Evolutionary conservation across 768 basidiomycete species (phyloP).

Genomic region (Suillus weaverae): DNA sequence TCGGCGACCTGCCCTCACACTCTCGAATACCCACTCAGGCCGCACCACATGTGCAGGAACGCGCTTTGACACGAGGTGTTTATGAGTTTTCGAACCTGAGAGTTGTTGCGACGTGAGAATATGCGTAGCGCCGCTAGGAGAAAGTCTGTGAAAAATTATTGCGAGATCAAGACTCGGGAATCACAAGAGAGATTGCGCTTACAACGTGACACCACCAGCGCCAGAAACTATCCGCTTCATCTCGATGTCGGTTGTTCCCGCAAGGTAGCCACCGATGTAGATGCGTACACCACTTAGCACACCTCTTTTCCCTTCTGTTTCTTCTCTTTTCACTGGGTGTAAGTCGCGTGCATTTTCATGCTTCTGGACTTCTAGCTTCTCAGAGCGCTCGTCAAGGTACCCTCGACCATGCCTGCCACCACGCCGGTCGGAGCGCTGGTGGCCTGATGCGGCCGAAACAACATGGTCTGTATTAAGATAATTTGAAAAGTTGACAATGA

Average conservation of each 20-base stretch:
- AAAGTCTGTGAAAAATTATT: constrained; percentile 39
- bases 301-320: constrained; percentile 16
- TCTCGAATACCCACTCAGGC: constrained; percentile 76
- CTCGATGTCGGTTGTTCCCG: constrained; percentile 75
- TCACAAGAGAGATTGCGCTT: constrained; percentile 23
- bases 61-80: constrained; percentile 52
- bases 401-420: constrained; percentile 28
- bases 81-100: constrained; percentile 71
- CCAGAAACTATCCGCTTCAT: constrained; percentile 67
- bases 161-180: not conserved
- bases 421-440: constrained; percentile 59
- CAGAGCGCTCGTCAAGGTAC: constrained; percentile 44
- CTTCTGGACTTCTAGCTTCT: constrained; percentile 43
- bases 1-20: constrained; percentile 58
- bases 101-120: constrained; percentile 73
- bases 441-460: constrained; percentile 64
- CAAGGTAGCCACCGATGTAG: constrained; percentile 74
- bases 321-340: constrained; percentile 8
- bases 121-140: constrained; percentile 69
- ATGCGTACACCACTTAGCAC: constrained; percentile 47
- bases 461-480: constrained; percentile 46
- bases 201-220: constrained; percentile 71
- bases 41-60: constrained; percentile 61
- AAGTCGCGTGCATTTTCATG: constrained; percentile 10
- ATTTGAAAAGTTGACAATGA: not conserved